These are phyloP conservation scores for Corylus avellana DNA, from an alignment of 306 rosid genomes.

Conservation along the genomic window DNA sequence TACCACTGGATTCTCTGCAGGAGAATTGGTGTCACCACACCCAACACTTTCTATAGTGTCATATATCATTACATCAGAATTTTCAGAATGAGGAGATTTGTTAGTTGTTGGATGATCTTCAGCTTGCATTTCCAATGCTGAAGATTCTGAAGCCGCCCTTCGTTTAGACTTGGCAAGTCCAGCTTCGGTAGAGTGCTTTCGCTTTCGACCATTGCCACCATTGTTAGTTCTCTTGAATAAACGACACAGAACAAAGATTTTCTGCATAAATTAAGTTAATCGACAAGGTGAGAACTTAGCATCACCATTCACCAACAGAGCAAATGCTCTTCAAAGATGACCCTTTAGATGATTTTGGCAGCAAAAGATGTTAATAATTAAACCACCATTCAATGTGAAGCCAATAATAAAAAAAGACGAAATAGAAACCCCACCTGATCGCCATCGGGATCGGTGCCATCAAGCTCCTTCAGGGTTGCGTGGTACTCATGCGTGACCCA, in stretches of 20 bases:
- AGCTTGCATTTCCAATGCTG: neutral
- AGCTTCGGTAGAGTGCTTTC: neutral
- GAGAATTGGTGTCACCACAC: no score
- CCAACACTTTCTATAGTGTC: neutral
- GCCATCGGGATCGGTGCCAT: slow-evolving; percentile 74
- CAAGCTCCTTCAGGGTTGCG: slow-evolving; percentile 69
- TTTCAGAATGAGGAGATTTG: neutral
- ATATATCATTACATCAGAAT: neutral
- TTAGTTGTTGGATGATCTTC: neutral
- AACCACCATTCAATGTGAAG: no score
- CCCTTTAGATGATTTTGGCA: no score
- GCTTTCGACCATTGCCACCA: neutral
- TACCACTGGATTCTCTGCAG: no score
- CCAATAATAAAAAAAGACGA: no score
- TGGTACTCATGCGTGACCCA: slow-evolving; percentile 98
- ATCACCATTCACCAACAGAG: no score
- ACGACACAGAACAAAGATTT: slow-evolving; percentile 74
- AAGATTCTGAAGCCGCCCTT: neutral
- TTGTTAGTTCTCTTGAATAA: slow-evolving; percentile 50
- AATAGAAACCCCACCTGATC: slow-evolving; percentile 51
- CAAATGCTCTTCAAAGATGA: no score
- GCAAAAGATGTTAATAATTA: no score
- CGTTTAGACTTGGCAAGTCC: neutral
- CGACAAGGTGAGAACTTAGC: neutral
- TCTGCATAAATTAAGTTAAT: slow-evolving; percentile 48